A percentile compares a stretch with the other conserved stretches of the same genome.
phyloP scores from a whole-genome alignment of 1,284 basidiomycete species.

The Marasmius tenuissimus region DNA sequence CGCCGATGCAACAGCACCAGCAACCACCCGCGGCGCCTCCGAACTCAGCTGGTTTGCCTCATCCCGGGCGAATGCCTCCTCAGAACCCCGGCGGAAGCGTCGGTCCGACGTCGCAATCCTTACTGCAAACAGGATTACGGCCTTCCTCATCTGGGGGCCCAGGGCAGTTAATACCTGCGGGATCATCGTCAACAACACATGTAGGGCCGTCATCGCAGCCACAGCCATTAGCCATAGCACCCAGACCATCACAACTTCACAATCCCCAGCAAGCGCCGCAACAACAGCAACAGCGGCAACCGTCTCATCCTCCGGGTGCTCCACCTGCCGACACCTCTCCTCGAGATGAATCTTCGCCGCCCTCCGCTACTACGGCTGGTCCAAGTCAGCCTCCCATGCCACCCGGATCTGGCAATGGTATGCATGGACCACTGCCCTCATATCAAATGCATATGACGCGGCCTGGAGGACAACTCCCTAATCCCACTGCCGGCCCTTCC shows the following conservation, averaged over 20 bases:
- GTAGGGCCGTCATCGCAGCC: conserved; percentile 4
- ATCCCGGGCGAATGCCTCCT: conserved; percentile 6
- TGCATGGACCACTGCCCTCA: background rate
- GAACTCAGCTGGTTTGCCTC: conserved; percentile 15
- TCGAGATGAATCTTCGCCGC: background rate
- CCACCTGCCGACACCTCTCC: background rate
- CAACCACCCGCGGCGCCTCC: conserved; percentile 22
- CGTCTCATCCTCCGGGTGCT: conserved; percentile 1
- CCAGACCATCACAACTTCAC: background rate
- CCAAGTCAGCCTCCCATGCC: background rate
- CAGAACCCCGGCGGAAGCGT: conserved; percentile 8
- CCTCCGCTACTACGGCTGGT: background rate
- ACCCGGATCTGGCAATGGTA: background rate
- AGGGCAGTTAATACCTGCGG: background rate
- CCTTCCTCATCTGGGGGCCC: conserved; percentile 2
- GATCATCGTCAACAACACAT: background rate
- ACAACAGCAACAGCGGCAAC: conserved; percentile 6
- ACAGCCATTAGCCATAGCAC: background rate
- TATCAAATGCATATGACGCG: background rate
- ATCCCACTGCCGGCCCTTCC: background rate
- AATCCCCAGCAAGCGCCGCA: background rate
- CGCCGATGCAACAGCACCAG: conserved; percentile 1
- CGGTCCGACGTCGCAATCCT: conserved; percentile 1
- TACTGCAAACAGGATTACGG: conserved; percentile 1
- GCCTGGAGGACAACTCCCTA: background rate